Evolutionary conservation across 2,329 filamentous ascomycete species (phyloP).

Genomic region (Thielaviopsis euricoi): DNA sequence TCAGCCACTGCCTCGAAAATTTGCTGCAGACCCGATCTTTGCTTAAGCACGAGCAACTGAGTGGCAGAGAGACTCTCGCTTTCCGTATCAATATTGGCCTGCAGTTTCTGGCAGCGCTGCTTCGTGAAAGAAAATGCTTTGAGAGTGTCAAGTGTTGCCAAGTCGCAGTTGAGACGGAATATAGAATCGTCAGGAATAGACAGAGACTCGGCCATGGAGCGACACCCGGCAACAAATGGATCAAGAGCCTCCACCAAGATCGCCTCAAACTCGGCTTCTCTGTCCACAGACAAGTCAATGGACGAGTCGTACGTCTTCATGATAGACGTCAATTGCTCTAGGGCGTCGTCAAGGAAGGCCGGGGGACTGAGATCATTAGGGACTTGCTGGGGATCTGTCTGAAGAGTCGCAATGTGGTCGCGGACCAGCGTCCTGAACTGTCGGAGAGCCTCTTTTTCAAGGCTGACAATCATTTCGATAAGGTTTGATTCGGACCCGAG

Average conservation of each 20-base stretch:
- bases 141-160: slow-evolving; percentile 40
- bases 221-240: slow-evolving; percentile 65
- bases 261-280: slow-evolving; percentile 54
- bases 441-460: slow-evolving; percentile 62
- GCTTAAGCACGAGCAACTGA: slow-evolving; percentile 57
- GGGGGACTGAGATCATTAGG: slow-evolving; percentile 63
- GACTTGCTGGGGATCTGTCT: slow-evolving; percentile 52
- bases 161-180: slow-evolving; percentile 57
- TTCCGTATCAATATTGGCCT: slow-evolving; percentile 37
- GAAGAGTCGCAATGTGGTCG: slow-evolving; percentile 61
- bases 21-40: slow-evolving; percentile 53
- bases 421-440: slow-evolving; percentile 71
- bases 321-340: slow-evolving; percentile 61
- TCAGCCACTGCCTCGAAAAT: slow-evolving; percentile 28
- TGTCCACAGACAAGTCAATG: slow-evolving; percentile 39
- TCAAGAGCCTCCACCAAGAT: slow-evolving; percentile 68
- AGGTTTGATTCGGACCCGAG: slow-evolving; percentile 54
- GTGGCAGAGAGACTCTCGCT: slow-evolving; percentile 42
- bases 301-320: slow-evolving; percentile 82
- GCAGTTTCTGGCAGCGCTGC: slow-evolving; percentile 36
- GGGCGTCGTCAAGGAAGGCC: slow-evolving; percentile 61
- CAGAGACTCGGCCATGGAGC: slow-evolving; percentile 48
- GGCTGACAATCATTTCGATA: slow-evolving; percentile 46
- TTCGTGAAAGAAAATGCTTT: slow-evolving; percentile 47
- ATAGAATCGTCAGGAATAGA: slow-evolving; percentile 43